Percentiles rank a stretch among this genome's conserved stretches.
Evolutionary conservation across 176 grass and related monocot species (phyloP).

Genomic region (Thalia dealbata): DNA sequence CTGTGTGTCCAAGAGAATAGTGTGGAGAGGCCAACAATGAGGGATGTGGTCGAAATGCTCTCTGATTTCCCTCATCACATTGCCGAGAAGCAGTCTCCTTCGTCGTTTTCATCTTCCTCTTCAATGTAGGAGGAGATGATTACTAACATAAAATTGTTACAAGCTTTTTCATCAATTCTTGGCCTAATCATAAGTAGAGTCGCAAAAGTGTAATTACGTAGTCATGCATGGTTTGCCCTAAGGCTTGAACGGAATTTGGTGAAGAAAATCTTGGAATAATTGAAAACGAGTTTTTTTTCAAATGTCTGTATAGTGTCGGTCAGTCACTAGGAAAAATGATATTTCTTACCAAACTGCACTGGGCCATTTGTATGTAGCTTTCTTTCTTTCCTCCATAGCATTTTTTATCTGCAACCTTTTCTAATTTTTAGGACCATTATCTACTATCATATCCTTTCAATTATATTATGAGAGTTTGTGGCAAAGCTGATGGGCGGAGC

Average conservation of each 20-base stretch:
- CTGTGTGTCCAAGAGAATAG: constrained; percentile 87
- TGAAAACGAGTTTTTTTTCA: neutral
- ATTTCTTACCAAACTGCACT: neutral
- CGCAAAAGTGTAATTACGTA: too few species aligned
- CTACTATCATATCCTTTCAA: neutral
- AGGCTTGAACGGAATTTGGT: neutral
- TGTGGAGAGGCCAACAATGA: constrained; percentile 74
- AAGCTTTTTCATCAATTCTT: constrained; percentile 80
- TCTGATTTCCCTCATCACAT: constrained; percentile 43
- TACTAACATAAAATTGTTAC: constrained; percentile 43
- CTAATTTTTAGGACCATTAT: neutral
- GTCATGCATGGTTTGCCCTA: neutral
- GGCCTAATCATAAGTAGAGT: constrained; percentile 19
- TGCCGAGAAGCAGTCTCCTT: constrained; percentile 28
- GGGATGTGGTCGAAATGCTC: constrained; percentile 92
- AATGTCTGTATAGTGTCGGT: neutral
- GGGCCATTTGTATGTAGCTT: neutral
- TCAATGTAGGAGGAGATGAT: constrained; percentile 1
- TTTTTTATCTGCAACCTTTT: neutral
- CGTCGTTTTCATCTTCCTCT: neutral
- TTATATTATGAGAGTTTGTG: neutral
- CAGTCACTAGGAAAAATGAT: neutral
- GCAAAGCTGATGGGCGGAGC: too few species aligned
- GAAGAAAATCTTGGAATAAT: neutral
- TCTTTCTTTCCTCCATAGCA: neutral